phyloP scores from a whole-genome alignment of 192 early-diverging fungal species.

The Jimgerdemannia flammicorona region DNA sequence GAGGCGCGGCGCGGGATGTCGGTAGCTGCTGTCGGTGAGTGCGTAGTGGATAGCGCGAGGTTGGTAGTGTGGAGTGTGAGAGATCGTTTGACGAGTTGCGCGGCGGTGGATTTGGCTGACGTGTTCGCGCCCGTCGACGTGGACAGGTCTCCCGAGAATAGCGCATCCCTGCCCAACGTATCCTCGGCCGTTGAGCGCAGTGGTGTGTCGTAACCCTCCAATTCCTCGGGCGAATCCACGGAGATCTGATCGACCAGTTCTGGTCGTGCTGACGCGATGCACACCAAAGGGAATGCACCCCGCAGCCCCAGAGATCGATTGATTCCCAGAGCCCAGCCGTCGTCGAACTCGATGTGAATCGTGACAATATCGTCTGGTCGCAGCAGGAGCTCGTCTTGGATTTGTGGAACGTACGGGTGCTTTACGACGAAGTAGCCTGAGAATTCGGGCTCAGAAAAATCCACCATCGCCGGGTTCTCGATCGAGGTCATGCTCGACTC shows the following conservation, averaged over 20 bases:
- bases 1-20: neutral
- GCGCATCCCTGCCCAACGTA: neutral
- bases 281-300: conserved; percentile 86
- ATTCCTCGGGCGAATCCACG: neutral
- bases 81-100: neutral
- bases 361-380: conserved; percentile 69
- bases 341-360: conserved; percentile 73
- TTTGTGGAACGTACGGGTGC: conserved; percentile 60
- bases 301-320: conserved; percentile 65
- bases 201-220: neutral
- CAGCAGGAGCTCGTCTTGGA: conserved; percentile 75
- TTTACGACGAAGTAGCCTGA: conserved; percentile 25
- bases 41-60: neutral
- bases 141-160: neutral
- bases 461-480: neutral
- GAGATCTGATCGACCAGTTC: conserved; percentile 23
- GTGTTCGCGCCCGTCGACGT: neutral
- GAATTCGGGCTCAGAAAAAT: conserved; percentile 1
- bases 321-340: conserved; percentile 87
- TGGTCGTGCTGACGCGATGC: conserved; percentile 39
- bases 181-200: neutral
- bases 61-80: neutral
- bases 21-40: neutral
- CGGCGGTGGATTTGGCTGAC: neutral
- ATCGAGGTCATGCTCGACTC: neutral